Base-by-base conservation (phyloP, 768 basidiomycete species). In the Trametes maxima region DNA sequence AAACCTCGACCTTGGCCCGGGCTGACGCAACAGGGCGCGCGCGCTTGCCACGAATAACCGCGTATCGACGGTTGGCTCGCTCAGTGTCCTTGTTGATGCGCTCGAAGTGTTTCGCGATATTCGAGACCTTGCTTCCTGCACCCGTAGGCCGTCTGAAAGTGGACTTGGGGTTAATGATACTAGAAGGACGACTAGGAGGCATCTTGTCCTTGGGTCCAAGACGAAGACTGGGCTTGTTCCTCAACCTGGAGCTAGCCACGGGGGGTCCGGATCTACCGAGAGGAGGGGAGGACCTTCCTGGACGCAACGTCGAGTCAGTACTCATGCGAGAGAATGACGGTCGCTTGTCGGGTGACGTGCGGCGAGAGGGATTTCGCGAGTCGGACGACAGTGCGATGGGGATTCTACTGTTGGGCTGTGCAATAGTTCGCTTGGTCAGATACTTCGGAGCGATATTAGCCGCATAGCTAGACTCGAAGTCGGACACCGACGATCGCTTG, bases 21-120 rank as follows among this genome's bases (percentile, higher is more conserved):
- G 95, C 89, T 24, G 88, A 89, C 19, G 91, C 90, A 14, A 98
- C 93, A 13, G 97, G 96, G 35, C 96, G 88, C 19, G 93, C 91
- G 46, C 90, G 86, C 64, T 86, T 89, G 12, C 90, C 91, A 39
- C 94, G 85, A 69, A 95, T 91, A 55, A 94, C 85, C n/a, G 88
- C 84, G 68, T 96, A 92, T 22, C 90, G 85, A 57, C 87, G 83
- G 68, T 85, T 94, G 2, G 86, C 82, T 39, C 85, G 85, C 68
- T 93, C 90, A 7, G 76, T 83, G 40, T 94, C 92, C 46, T 85
- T 83, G 57, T 80, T 84, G 35, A 97, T 82, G 16, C 91, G 85
- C 73, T 97, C 95, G 72, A 92, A 98, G 64, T 97, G 93, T 65
- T 90, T 87, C 11, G 95, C 85, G 14, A 97, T 93, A 56, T 88